Conservation (phyloP, 1,139 yeast genomes). For the Geotrichum klebahnii region DNA sequence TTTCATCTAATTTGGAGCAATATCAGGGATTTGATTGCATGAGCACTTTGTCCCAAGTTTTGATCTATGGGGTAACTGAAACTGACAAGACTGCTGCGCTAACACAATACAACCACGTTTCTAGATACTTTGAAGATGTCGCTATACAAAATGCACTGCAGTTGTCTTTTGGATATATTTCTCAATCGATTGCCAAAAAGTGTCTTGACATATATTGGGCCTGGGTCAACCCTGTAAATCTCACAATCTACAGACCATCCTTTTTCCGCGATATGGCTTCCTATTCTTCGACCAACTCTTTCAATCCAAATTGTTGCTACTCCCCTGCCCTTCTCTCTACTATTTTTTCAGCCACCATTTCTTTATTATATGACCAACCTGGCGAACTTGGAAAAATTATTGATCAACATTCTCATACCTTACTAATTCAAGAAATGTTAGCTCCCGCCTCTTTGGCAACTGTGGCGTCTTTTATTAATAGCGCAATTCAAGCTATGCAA, state of each 20-base stretch:
- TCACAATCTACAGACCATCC: constrained; percentile 19
- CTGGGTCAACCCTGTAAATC: constrained; percentile 20
- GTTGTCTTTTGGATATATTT: constrained; percentile 18
- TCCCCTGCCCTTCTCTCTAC: constrained; percentile 20
- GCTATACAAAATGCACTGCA: constrained; percentile 14
- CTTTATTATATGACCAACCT: constrained; percentile 16
- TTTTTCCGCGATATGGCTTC: constrained; percentile 21
- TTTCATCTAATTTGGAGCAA: neutral
- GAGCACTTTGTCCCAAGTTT: neutral
- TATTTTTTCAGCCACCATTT: constrained; percentile 16
- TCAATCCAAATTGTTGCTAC: constrained; percentile 15
- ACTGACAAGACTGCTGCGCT: constrained; percentile 3
- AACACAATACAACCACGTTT: constrained; percentile 7
- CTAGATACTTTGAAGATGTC: constrained; percentile 5
- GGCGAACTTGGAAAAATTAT: constrained; percentile 16
- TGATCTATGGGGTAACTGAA: constrained; percentile 4
- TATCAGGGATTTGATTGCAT: neutral
- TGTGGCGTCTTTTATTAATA: constrained; percentile 11
- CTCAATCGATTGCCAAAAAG: constrained; percentile 15
- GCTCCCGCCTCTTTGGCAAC: constrained; percentile 16
- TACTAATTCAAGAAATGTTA: constrained; percentile 20
- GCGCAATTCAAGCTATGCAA: constrained; percentile 15
- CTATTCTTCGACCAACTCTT: constrained; percentile 10
- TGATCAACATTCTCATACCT: constrained; percentile 19
- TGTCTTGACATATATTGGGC: constrained; percentile 21